Evolutionary conservation across 257 asterid species (phyloP).

Genomic region (Primulina eburnea): DNA sequence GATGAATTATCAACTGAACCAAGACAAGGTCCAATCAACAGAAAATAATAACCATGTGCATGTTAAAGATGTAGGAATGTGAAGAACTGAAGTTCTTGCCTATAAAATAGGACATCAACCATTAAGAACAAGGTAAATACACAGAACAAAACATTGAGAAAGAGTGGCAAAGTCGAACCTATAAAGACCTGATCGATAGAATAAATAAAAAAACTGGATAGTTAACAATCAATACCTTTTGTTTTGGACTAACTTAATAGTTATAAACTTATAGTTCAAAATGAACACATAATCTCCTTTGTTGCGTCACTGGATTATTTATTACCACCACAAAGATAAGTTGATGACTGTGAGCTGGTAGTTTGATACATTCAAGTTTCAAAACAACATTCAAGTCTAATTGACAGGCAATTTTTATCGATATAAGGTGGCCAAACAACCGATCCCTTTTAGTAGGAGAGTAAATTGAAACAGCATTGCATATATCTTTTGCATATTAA

Average conservation of each 20-base stretch:
- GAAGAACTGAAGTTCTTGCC: neutral
- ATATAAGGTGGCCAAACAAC: neutral
- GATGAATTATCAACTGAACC: neutral
- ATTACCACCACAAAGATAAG: neutral
- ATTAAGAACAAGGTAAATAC: neutral
- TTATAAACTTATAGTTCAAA: too few relatives aligned
- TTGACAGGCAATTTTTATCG: too few relatives aligned
- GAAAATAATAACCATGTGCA: conserved; percentile 7
- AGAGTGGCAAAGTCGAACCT: neutral
- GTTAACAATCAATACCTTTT: neutral
- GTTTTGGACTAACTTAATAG: neutral
- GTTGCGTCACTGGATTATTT: neutral
- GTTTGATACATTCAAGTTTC: neutral
- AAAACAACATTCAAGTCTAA: neutral
- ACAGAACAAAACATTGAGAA: neutral
- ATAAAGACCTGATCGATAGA: neutral
- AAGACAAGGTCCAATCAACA: conserved; percentile 11
- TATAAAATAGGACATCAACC: neutral
- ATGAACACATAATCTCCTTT: neutral
- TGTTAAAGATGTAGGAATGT: neutral
- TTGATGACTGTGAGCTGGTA: neutral
- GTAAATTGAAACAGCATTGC: too few relatives aligned
- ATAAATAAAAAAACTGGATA: neutral
- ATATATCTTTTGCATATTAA: neutral
- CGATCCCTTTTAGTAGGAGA: neutral